Percentiles rank a stretch among this genome's conserved stretches.
Conservation (phyloP, 768 basidiomycete species). For the Cyclocybe aegerita region DNA sequence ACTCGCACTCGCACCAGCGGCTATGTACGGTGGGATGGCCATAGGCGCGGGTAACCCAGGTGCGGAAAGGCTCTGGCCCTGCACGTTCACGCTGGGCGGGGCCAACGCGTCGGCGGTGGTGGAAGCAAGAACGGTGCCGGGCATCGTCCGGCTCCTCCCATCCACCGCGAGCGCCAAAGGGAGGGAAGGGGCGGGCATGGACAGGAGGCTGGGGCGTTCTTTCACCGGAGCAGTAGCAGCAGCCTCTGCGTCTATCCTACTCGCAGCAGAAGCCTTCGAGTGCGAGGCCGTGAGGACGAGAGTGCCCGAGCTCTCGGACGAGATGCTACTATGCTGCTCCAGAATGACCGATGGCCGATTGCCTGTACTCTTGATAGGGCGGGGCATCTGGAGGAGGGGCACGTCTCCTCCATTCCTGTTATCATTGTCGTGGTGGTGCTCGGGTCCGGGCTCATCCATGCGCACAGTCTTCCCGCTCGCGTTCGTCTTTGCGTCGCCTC, state of each 20-base stretch:
- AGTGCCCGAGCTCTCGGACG: slow-evolving; percentile 11
- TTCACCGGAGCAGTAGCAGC: too few species aligned
- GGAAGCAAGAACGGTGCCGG: too few species aligned
- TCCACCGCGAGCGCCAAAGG: too few species aligned
- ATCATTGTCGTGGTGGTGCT: not conserved
- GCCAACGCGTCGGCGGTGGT: too few species aligned
- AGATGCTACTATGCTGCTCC: slow-evolving; percentile 27
- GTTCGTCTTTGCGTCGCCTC: slow-evolving; percentile 10
- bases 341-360: slow-evolving; percentile 22
- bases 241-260: not conserved
- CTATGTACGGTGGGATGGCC: not conserved
- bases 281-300: not conserved
- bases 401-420: not conserved
- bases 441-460: not conserved
- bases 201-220: too few species aligned
- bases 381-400: slow-evolving; percentile 17
- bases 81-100: too few species aligned
- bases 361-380: slow-evolving; percentile 12
- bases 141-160: too few species aligned
- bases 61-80: too few species aligned
- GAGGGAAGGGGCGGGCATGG: too few species aligned
- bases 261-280: not conserved
- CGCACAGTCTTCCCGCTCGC: not conserved
- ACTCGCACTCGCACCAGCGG: not conserved
- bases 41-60: too few species aligned